Conservation (phyloP, 768 basidiomycete species). For the Hygrophorus pudorinus region DNA sequence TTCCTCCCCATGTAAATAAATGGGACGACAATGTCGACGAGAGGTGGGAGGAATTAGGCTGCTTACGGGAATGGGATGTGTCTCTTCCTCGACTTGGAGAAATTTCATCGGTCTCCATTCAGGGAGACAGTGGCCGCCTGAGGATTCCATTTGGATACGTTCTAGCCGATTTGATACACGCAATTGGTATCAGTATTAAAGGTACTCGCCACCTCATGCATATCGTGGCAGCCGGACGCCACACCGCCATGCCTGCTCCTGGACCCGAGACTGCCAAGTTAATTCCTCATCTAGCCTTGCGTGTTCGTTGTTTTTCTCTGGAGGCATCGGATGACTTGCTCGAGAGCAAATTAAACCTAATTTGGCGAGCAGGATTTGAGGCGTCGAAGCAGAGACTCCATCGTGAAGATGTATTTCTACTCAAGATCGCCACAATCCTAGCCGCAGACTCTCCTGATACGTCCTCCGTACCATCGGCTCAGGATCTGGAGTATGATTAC, state of each 20-base stretch:
- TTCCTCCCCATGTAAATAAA: conserved; percentile 25
- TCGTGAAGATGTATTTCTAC: conserved; percentile 71
- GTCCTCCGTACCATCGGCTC: conserved; percentile 8
- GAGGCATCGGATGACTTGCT: conserved; percentile 83
- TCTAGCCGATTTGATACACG: conserved; percentile 66
- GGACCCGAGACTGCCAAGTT: conserved; percentile 62
- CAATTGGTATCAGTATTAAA: conserved; percentile 60
- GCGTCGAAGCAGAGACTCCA: conserved; percentile 63
- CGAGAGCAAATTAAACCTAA: conserved; percentile 65
- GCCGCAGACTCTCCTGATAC: conserved; percentile 26
- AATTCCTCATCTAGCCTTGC: conserved; percentile 53
- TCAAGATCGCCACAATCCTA: conserved; percentile 63
- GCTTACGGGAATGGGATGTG: conserved; percentile 43
- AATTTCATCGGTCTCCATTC: conserved; percentile 35
- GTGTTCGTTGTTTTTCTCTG: conserved; percentile 50
- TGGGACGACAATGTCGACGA: conserved; percentile 26
- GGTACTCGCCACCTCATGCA: conserved; percentile 56
- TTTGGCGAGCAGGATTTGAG: conserved; percentile 61
- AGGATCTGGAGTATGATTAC: conserved; percentile 36
- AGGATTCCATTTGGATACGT: conserved; percentile 74
- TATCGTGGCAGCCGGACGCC: conserved; percentile 43
- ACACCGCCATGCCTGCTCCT: conserved; percentile 49
- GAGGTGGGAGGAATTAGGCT: conserved; percentile 69
- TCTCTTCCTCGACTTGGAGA: conserved; percentile 22
- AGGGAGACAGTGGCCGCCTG: conserved; percentile 58